These are phyloP conservation scores for Pezicula rhizophila DNA, from an alignment of 2,329 filamentous ascomycete species.

Conservation along the genomic window DNA sequence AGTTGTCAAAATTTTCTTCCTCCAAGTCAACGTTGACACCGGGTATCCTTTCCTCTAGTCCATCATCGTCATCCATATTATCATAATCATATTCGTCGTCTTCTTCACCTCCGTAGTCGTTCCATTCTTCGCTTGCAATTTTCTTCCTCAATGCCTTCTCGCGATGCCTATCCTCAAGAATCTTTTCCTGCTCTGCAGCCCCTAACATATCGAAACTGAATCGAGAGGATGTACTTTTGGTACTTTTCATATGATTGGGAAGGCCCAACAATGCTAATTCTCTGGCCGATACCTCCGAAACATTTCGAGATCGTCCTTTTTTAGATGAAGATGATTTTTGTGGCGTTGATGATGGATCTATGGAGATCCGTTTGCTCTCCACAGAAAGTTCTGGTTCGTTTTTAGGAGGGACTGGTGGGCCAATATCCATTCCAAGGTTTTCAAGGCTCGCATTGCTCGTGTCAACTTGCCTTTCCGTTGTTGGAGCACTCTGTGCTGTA, in stretches of 20 bases:
- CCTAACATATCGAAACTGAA: constrained; percentile 80
- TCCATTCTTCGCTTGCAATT: constrained; percentile 30
- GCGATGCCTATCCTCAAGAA: constrained; percentile 67
- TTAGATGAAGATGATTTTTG: constrained; percentile 15
- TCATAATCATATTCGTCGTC: constrained; percentile 61
- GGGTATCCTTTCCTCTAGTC: constrained; percentile 61
- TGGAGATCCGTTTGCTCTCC: constrained; percentile 18
- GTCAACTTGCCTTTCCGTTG: constrained; percentile 13
- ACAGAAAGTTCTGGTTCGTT: constrained; percentile 5
- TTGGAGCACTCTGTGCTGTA: constrained; percentile 12
- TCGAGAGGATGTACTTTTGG: constrained; percentile 50
- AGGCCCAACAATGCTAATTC: constrained; percentile 42
- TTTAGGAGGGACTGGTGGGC: constrained; percentile 20
- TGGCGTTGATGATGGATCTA: constrained; percentile 18
- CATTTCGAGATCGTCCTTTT: constrained; percentile 40
- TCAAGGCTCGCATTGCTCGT: constrained; percentile 10
- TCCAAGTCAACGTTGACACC: constrained; percentile 43
- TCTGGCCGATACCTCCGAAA: constrained; percentile 41
- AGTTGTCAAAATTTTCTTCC: constrained; percentile 33
- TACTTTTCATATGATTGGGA: constrained; percentile 66
- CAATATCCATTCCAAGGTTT: constrained; percentile 16
- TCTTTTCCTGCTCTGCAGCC: constrained; percentile 59
- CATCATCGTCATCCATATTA: constrained; percentile 58
- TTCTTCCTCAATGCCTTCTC: constrained; percentile 60
- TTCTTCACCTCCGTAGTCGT: constrained; percentile 34